Evolutionary conservation across 768 basidiomycete species (phyloP).

Genomic region (Lactifluus subvellereus): DNA sequence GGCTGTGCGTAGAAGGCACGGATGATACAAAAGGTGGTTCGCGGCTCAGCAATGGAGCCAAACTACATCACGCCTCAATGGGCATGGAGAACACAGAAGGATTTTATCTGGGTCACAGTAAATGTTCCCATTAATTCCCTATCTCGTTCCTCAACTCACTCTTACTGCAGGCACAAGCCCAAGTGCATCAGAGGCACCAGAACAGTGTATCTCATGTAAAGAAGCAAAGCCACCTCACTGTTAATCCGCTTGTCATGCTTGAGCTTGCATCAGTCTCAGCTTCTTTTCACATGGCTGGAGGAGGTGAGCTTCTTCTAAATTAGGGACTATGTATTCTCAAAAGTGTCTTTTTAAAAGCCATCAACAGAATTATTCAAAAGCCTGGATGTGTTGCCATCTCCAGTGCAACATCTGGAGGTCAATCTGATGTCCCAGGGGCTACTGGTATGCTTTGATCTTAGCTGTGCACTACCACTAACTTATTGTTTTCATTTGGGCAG

Average conservation of each 20-base stretch:
- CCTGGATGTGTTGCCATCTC: conserved; percentile 16
- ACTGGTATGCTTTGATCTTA: not conserved
- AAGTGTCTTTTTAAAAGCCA: conserved; percentile 1
- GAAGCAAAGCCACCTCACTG: not conserved
- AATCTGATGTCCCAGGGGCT: not conserved
- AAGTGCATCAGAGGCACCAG: not conserved
- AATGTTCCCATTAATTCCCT: not conserved
- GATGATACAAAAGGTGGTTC: not conserved
- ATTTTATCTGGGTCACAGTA: conserved; percentile 13
- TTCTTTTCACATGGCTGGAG: conserved; percentile 9
- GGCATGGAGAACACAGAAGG: not conserved
- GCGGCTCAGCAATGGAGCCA: conserved; percentile 6
- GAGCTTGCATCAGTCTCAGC: not conserved
- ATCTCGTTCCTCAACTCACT: not conserved
- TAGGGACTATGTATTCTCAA: not conserved
- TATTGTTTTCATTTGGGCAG: not conserved
- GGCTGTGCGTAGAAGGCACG: not conserved
- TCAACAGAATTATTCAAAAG: conserved; percentile 14
- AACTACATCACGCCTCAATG: not conserved
- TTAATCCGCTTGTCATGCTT: not conserved
- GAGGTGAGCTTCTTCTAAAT: not conserved
- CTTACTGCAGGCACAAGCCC: not conserved
- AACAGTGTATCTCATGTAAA: not conserved
- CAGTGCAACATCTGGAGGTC: conserved; percentile 18
- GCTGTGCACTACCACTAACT: not conserved